Base-by-base conservation (phyloP, 169 alveolate genomes). In the Plasmodium malariae region DNA sequence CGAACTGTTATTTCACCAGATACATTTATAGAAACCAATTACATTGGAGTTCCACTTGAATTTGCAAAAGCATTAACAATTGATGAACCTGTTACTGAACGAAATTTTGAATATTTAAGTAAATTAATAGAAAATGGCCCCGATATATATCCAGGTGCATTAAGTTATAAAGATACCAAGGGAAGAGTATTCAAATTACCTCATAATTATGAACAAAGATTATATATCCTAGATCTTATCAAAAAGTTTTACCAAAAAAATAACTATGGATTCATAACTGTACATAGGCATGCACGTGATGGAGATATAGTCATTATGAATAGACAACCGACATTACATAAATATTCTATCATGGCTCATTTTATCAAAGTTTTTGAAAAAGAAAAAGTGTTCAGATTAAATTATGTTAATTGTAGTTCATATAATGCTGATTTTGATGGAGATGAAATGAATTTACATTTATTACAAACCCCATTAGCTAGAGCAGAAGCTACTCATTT, bases 391-490 rank as follows among this genome's bases (percentile, higher is more conserved):
- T 97, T 99, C 83, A 95, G 99, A 88, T 95, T 98, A 93, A 99
- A 99, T 93, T 99, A 98, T 92, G 99, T 98, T 28, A 99, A 99
- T 92, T 99, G 99, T 94, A 97, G 97, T 92, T 97, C 99, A 21
- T 99, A 98, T 96, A 99, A 99, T 94, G 99, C 99, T 0, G 99
- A 99, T 93, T 99, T 99, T 93, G 99, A 99, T 91, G 99, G 99
- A 3, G 99, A 99, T 93, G 99, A 99, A 94, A 99, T 99, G 99
- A 99, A 99, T 92, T 74, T 99, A 62, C 99, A 99, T 88, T 95
- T 98, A 48, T 97, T 98, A 7, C 98, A 97, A 95, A 98, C 97
- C 51, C 96, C 96, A 73, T 90, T 96, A 34, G 98, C 99, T 0
- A 97, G 99, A 68, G 96, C 99, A 14, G 99, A 99, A 87, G 99